A percentile compares a stretch with the other conserved stretches of the same genome.
phyloP scores from a whole-genome alignment of 1,139 yeast species.

The Scheffersomyces illinoinensis region DNA sequence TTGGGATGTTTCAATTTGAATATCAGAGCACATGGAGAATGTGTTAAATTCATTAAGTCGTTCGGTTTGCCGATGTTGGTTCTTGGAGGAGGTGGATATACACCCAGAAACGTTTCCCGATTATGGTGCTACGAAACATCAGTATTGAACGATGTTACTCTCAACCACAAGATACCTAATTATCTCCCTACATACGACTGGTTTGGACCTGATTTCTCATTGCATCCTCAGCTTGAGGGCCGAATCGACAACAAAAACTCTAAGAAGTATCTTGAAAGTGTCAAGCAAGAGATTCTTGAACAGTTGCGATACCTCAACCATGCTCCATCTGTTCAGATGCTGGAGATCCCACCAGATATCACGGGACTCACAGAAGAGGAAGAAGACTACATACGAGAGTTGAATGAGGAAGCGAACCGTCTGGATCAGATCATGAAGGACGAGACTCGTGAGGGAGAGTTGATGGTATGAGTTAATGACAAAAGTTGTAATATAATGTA shows the following conservation, averaged over 20 bases:
- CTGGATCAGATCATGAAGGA: conserved; percentile 20
- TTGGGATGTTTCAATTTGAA: conserved; percentile 91
- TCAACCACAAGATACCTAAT: conserved; percentile 77
- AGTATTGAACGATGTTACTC: conserved; percentile 72
- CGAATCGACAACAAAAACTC: conserved; percentile 86
- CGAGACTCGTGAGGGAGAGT: conserved; percentile 26
- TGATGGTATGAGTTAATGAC: conserved; percentile 4
- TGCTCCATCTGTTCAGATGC: conserved; percentile 96
- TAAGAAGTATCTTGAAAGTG: conserved; percentile 79
- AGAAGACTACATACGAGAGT: conserved; percentile 51
- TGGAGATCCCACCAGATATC: conserved; percentile 82
- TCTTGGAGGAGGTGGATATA: conserved; percentile 97
- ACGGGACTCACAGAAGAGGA: conserved; percentile 66
- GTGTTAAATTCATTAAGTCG: conserved; percentile 82
- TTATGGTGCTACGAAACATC: conserved; percentile 96
- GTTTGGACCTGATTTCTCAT: conserved; percentile 89
- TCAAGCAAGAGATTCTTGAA: conserved; percentile 75
- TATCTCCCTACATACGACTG: conserved; percentile 80
- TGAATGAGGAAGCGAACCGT: conserved; percentile 45
- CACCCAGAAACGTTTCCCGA: conserved; percentile 92
- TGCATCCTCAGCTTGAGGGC: conserved; percentile 90
- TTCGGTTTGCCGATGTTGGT: conserved; percentile 90
- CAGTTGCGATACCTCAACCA: conserved; percentile 79
- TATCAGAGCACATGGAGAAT: conserved; percentile 91
- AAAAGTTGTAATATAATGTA: background rate